Evolutionary conservation across 139 green algal genomes (phyloP).

Genomic region (Trebouxia sp.): DNA sequence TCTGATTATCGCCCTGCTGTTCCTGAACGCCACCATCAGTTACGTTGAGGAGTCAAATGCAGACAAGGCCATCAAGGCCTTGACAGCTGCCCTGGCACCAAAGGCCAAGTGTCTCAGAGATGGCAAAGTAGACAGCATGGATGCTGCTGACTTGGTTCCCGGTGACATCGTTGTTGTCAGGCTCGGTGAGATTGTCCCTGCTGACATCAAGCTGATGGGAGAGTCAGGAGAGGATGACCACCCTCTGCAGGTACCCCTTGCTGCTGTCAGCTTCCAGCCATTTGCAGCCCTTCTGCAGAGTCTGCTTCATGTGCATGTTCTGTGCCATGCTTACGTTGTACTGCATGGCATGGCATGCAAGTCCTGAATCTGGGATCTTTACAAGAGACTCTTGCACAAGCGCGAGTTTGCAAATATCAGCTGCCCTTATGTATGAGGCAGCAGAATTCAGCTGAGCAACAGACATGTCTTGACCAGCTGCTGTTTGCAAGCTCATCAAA

Average conservation of each 20-base stretch:
- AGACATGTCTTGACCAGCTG: no score
- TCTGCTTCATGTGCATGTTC: background rate
- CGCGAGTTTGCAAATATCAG: no score
- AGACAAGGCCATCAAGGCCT: constrained; percentile 82
- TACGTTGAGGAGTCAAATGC: constrained; percentile 64
- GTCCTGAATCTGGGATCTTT: no score
- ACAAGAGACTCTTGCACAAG: no score
- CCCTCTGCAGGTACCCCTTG: constrained; percentile 64
- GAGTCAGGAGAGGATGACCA: constrained; percentile 57
- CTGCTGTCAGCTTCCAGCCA: background rate
- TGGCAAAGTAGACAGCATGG: constrained; percentile 56
- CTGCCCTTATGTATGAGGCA: no score
- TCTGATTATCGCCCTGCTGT: constrained; percentile 61
- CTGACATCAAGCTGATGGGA: constrained; percentile 83
- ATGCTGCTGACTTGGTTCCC: constrained; percentile 67
- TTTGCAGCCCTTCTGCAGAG: background rate
- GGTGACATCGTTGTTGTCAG: constrained; percentile 82
- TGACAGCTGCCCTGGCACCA: constrained; percentile 75
- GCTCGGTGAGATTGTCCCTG: constrained; percentile 84
- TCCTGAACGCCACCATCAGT: constrained; percentile 78
- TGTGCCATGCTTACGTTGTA: no score
- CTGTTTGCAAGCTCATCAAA: no score
- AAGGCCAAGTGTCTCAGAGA: constrained; percentile 64
- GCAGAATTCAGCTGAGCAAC: no score
- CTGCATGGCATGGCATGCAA: no score